These are phyloP conservation scores for Setaria italica DNA, from an alignment of 202 grass and related monocot genomes.

Conservation along the genomic window DNA sequence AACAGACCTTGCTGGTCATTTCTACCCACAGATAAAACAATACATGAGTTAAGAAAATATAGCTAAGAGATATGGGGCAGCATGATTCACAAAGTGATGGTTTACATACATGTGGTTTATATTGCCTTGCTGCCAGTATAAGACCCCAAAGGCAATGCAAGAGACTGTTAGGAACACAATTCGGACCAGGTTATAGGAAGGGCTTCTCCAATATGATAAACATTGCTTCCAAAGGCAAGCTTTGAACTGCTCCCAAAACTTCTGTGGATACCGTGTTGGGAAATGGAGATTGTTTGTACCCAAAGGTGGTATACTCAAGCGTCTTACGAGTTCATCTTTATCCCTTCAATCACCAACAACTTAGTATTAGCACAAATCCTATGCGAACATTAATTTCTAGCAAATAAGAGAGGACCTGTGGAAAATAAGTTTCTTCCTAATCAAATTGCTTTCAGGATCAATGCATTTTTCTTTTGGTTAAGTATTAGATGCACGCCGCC, in stretches of 20 bases:
- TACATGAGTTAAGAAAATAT: constrained; percentile 10
- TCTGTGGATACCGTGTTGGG: constrained; percentile 62
- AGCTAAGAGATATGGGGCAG: not conserved
- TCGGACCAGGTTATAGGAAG: constrained; percentile 76
- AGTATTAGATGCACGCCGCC: not conserved
- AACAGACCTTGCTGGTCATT: constrained; percentile 78
- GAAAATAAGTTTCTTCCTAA: not conserved
- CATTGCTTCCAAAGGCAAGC: constrained; percentile 91
- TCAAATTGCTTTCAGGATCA: not conserved
- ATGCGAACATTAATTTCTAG: not conserved
- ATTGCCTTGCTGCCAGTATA: constrained; percentile 75
- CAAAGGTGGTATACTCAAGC: constrained; percentile 52
- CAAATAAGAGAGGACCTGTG: not conserved
- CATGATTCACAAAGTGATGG: not conserved
- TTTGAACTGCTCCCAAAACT: constrained; percentile 70
- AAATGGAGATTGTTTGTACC: constrained; percentile 61
- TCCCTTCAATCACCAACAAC: constrained; percentile 56
- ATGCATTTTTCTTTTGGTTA: not conserved
- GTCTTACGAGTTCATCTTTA: constrained; percentile 50
- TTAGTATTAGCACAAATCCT: constrained; percentile 9
- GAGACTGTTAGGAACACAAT: constrained; percentile 49
- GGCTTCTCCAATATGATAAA: constrained; percentile 89
- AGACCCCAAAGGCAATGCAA: constrained; percentile 42
- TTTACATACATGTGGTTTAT: constrained; percentile 60
- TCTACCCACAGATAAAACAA: constrained; percentile 50